These are phyloP conservation scores for Ceratocystis papillata DNA, from an alignment of 2,329 filamentous ascomycete genomes.

Conservation along the genomic window DNA sequence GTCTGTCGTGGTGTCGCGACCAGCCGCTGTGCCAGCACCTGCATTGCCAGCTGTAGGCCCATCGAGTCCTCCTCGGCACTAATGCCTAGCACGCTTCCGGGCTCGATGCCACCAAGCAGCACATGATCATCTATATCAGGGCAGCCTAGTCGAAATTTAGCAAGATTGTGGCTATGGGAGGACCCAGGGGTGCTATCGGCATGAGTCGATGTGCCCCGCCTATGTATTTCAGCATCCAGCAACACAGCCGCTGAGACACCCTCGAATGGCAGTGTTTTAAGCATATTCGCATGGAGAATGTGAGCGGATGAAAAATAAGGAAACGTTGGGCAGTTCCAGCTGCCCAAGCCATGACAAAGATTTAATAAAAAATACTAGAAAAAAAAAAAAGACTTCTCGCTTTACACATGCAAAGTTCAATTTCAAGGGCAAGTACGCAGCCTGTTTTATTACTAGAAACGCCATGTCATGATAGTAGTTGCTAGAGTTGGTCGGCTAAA, in stretches of 20 bases:
- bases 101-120: slow-evolving; percentile 39
- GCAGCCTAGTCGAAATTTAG: slow-evolving; percentile 33
- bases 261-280: slow-evolving; percentile 23
- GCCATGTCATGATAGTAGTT: not conserved
- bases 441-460: too few relatives aligned
- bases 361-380: too few relatives aligned
- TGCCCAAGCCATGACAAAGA: too few relatives aligned
- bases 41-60: slow-evolving; percentile 31
- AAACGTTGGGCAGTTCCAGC: too few relatives aligned
- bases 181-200: slow-evolving; percentile 29
- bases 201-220: slow-evolving; percentile 28
- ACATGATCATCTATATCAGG: slow-evolving; percentile 40
- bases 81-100: slow-evolving; percentile 44
- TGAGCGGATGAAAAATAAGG: too few relatives aligned
- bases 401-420: too few relatives aligned
- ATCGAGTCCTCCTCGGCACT: slow-evolving; percentile 44
- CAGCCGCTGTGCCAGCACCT: slow-evolving; percentile 4
- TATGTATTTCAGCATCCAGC: slow-evolving; percentile 36
- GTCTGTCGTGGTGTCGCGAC: slow-evolving; percentile 22
- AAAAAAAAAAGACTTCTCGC: too few relatives aligned
- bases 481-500: not conserved
- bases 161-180: slow-evolving; percentile 26
- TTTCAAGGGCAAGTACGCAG: too few relatives aligned
- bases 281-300: too few relatives aligned
- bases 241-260: slow-evolving; percentile 39